A percentile compares a stretch with the other conserved stretches of the same genome.
phyloP scores from a whole-genome alignment of 202 grass and related monocot species.

The Brachypodium distachyon region DNA sequence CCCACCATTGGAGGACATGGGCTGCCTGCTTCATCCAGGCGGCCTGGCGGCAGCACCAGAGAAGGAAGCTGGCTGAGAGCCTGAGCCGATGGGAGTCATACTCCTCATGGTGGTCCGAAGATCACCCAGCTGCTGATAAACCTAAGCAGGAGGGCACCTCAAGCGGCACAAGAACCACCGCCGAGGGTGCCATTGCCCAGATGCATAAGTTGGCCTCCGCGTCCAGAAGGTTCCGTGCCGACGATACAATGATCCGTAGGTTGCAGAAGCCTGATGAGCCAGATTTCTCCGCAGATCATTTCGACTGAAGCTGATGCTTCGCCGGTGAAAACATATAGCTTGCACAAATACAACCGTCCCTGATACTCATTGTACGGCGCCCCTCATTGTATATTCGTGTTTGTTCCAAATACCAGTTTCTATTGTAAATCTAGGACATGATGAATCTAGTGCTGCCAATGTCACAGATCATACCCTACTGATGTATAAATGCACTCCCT shows the following conservation, averaged over 20 bases:
- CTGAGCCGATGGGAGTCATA: constrained; percentile 46
- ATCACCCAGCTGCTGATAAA: constrained; percentile 27
- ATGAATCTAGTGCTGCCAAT: not conserved
- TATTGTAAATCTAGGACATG: not conserved
- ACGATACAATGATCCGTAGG: constrained; percentile 32
- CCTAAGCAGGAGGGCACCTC: constrained; percentile 29
- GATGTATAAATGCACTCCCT: not conserved
- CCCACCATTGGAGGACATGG: constrained; percentile 76
- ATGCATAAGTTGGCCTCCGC: constrained; percentile 54
- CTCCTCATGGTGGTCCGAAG: constrained; percentile 47
- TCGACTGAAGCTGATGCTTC: constrained; percentile 41
- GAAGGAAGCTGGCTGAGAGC: constrained; percentile 51
- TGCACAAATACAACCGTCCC: not conserved
- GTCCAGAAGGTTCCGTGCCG: constrained; percentile 53
- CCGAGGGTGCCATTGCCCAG: constrained; percentile 23
- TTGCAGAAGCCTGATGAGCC: constrained; percentile 90
- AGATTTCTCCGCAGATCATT: constrained; percentile 79
- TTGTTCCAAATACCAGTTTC: not conserved
- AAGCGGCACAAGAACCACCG: constrained; percentile 10
- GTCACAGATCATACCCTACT: not conserved
- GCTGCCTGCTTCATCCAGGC: constrained; percentile 85
- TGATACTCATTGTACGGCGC: not conserved
- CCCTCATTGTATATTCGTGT: too few species aligned
- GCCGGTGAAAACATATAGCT: not conserved
- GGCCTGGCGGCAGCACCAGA: constrained; percentile 71